phyloP scores from a whole-genome alignment of 805 yeast species.

The Alloascoidea africana region DNA sequence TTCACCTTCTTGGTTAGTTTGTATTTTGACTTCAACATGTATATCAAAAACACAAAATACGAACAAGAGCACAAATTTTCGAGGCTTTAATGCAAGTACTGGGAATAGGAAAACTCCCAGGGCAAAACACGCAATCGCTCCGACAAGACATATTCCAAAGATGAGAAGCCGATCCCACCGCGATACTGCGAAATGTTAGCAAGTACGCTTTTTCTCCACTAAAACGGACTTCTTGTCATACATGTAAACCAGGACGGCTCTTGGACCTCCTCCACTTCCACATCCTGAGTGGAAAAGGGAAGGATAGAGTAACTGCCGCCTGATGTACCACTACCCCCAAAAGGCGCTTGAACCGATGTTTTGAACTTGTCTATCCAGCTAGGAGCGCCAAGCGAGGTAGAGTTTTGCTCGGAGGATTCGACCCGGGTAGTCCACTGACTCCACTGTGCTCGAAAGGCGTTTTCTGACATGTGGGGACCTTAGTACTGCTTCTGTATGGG shows the following conservation, averaged over 20 bases:
- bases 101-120: slow-evolving; percentile 79
- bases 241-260: slow-evolving; percentile 66
- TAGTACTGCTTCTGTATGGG: no score
- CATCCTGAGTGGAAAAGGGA: slow-evolving; percentile 45
- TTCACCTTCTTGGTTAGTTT: no score
- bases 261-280: slow-evolving; percentile 22
- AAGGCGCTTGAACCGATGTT: slow-evolving; percentile 4
- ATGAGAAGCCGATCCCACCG: slow-evolving; percentile 70
- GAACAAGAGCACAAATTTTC: slow-evolving; percentile 56
- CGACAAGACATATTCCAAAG: slow-evolving; percentile 61
- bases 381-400: slow-evolving; percentile 5
- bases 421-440: slow-evolving; percentile 8
- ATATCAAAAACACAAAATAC: slow-evolving; percentile 16
- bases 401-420: slow-evolving; percentile 4
- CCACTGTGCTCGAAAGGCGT: slow-evolving; percentile 9
- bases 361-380: no score
- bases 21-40: background rate
- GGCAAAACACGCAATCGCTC: slow-evolving; percentile 68
- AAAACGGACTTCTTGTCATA: slow-evolving; percentile 5
- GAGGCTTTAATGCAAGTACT: slow-evolving; percentile 73
- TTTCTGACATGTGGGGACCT: slow-evolving; percentile 8
- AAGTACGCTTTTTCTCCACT: slow-evolving; percentile 1
- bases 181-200: slow-evolving; percentile 20
- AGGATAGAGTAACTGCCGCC: slow-evolving; percentile 41
- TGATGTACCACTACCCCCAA: slow-evolving; percentile 4